Evolutionary conservation across 345 rosid species (phyloP), one percentile per base, ranked within the genome.

Genomic region (Moricandia moricandioides): DNA sequence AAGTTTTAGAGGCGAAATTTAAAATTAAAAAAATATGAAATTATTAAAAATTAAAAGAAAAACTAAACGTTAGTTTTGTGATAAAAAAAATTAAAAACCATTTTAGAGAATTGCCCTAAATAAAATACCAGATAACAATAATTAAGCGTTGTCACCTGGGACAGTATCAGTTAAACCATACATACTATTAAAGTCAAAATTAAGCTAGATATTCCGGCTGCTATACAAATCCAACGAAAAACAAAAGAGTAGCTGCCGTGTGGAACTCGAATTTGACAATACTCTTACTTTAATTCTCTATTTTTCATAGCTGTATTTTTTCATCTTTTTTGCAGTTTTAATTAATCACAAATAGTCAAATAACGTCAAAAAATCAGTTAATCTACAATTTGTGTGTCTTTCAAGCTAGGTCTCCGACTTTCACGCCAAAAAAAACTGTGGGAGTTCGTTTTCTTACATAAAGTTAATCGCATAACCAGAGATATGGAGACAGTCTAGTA

Each of bases 201-300:
- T 29, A 65, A 56, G 61, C 34, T 47, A 27, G 72, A 65, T 77
- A 64, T 64, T 65, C 66, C 59, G 78, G 69, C 69, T 72, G 78
- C 69, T 78, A 27, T 27, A 39, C 21, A 51, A 71, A n/a, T n/a
- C n/a, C n/a, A n/a, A n/a, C n/a, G n/a, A 49, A 13, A 59, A 78
- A 72, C 71, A 72, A 72, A 61, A 65, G 76, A 79, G 81, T 65
- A 71, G 56, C 26, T 84, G 82, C 77, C 88, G 89, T 86, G 86
- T 75, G 70, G 79, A 79, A 83, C 77, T 83, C 81, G 57, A 81
- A 74, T 83, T 84, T 71, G 73, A 82, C 71, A 68, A 73, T 55
- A 18, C 57, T 62, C 64, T 54, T 69, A 67, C 78, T 52, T 30
- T 17, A n/a, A 9, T 67, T 72, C 62, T 54, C 0, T 18, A 14